Evolutionary conservation across 768 basidiomycete genomes (phyloP).

Genomic region (Flagelloscypha sp.): DNA sequence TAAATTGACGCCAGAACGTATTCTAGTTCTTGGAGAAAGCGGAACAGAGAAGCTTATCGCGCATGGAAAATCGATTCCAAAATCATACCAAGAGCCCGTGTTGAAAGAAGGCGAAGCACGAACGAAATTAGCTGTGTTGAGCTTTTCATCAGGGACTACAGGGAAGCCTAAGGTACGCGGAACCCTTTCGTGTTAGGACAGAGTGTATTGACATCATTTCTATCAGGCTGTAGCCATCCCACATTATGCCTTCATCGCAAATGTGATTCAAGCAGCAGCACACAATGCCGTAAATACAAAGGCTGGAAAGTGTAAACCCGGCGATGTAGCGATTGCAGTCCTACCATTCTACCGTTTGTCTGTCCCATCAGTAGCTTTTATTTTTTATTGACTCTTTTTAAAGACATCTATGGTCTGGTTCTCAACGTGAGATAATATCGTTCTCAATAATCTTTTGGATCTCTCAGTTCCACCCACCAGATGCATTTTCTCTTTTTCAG

Average conservation of each 20-base stretch:
- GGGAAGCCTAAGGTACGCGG: slow-evolving; percentile 63
- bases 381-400: slow-evolving; percentile 16
- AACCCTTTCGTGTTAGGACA: background rate
- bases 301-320: slow-evolving; percentile 46
- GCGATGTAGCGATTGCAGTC: slow-evolving; percentile 53
- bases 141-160: slow-evolving; percentile 72
- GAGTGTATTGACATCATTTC: background rate
- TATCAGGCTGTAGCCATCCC: slow-evolving; percentile 51
- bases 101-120: slow-evolving; percentile 53
- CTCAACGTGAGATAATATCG: slow-evolving; percentile 35
- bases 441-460: slow-evolving; percentile 11
- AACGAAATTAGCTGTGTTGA: slow-evolving; percentile 62
- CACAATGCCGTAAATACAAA: slow-evolving; percentile 45
- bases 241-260: slow-evolving; percentile 51
- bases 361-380: slow-evolving; percentile 1
- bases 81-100: slow-evolving; percentile 46
- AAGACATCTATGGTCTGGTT: slow-evolving; percentile 63
- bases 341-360: slow-evolving; percentile 54
- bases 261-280: slow-evolving; percentile 50
- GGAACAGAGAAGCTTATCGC: too few relatives aligned
- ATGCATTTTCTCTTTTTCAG: slow-evolving; percentile 49
- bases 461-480: slow-evolving; percentile 25
- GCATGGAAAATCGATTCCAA: too few relatives aligned
- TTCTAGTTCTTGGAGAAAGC: too few relatives aligned
- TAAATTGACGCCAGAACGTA: too few relatives aligned